Conservation (phyloP, 768 basidiomycete genomes). For the Crassisporium funariophilum region DNA sequence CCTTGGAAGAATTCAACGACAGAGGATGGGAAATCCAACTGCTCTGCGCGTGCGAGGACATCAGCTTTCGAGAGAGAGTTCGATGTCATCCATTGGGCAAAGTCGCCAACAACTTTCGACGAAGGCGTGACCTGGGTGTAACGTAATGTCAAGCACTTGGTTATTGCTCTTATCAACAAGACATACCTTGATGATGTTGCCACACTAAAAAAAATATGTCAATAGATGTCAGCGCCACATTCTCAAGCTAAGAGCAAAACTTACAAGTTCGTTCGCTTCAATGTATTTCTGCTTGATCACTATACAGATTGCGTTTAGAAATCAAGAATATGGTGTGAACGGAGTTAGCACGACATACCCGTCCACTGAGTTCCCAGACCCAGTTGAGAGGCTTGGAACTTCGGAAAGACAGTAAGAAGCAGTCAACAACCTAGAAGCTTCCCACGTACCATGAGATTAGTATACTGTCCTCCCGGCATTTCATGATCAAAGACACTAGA, state of each 20-base stretch:
- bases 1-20: constrained; percentile 99
- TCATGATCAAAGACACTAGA: constrained; percentile 99
- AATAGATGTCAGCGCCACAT: constrained; percentile 5
- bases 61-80: constrained; percentile 88
- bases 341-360: constrained; percentile 42
- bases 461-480: constrained; percentile 98
- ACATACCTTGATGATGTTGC: constrained; percentile 89
- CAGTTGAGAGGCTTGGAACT: constrained; percentile 99
- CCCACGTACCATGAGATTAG: constrained; percentile 82
- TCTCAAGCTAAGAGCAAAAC: constrained; percentile 27
- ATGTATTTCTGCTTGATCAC: constrained; percentile 99
- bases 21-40: constrained; percentile 96
- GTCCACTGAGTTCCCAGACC: constrained; percentile 97
- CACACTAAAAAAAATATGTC: constrained; percentile 60
- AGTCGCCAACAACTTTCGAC: constrained; percentile 98
- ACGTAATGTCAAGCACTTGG: not conserved
- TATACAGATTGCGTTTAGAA: constrained; percentile 26
- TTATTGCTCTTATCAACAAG: not conserved
- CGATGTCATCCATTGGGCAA: constrained; percentile 99
- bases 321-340: constrained; percentile 13
- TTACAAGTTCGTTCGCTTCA: constrained; percentile 91
- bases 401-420: constrained; percentile 20
- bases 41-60: constrained; percentile 82
- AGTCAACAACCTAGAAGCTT: constrained; percentile 16
- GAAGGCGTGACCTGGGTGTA: constrained; percentile 84